Base-by-base conservation (phyloP, 2,329 filamentous ascomycete genomes). In the Alternaria burnsii region DNA sequence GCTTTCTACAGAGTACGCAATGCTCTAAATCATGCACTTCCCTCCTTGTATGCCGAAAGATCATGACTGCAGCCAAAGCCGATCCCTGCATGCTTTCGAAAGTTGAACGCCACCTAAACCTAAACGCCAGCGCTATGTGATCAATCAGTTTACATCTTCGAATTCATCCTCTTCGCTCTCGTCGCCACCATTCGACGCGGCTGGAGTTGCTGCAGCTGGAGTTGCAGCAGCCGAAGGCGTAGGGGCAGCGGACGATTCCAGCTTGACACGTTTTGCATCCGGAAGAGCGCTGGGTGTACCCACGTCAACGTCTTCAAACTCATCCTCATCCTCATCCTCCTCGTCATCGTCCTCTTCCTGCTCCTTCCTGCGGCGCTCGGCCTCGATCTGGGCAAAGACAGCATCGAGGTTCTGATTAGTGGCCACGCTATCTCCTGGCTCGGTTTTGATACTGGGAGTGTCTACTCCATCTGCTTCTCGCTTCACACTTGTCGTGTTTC, bases 321-420 rank as follows among this genome's bases (percentile, higher is more conserved):
- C 58, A 7, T 60, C 58, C 4, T 60, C 58, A 0, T 60, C 58
- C 18, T 56, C 58, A 5, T 59, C 56, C 18, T 60, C 58, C 9
- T 60, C 58, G 5, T 78, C 68, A 80, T 85, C 61, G 78, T 84
- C 58, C 76, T 74, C 71, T 53, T 79, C 73, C 43, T 77, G 73
- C 14, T 77, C 77, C 46, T 79, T 73, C 82, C 75, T 89, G 24
- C 69, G 67, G 47, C 71, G 85, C 63, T 88, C 87, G 5, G 84
- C 85, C 68, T 88, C 88, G 18, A 93, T 82, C 59, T 85, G 86
- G 38, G 86, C 86, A 74, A 91, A 93, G 58, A 91, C 87, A 55
- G 87, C 87, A 57, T 89, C 88, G 63, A 93, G 84, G 82, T 61
- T 85, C 58, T 82, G 81, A n/a, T 84, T 81, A 26, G 82, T 73